phyloP scores from a whole-genome alignment of 257 asterid species.

The Datura wrightii region DNA sequence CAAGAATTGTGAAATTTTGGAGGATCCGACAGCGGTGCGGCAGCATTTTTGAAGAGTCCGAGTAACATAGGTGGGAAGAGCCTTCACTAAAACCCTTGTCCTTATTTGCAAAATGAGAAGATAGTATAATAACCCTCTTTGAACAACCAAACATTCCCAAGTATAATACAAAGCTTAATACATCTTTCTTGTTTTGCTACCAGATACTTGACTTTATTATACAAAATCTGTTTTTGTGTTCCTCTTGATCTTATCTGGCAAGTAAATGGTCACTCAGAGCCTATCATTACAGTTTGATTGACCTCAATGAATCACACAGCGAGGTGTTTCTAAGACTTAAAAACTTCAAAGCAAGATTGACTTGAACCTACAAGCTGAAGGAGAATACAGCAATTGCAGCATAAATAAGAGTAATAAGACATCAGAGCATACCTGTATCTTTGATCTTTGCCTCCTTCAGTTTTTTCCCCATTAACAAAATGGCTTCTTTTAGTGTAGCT shows the following conservation, averaged over 20 bases:
- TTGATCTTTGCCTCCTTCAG: conserved; percentile 17
- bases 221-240: not conserved
- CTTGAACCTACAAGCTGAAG: conserved; percentile 25
- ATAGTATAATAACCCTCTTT: not conserved
- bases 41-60: no score
- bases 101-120: not conserved
- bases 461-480: conserved; percentile 6
- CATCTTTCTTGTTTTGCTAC: not conserved
- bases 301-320: not conserved
- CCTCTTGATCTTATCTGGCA: conserved; percentile 21
- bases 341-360: not conserved
- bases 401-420: not conserved
- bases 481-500: not conserved
- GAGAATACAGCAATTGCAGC: not conserved
- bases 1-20: no score
- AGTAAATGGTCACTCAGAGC: conserved; percentile 8
- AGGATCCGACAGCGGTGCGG: no score
- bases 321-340: not conserved
- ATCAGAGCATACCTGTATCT: conserved; percentile 21
- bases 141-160: not conserved
- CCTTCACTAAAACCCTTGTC: not conserved
- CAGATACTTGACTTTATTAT: not conserved
- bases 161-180: not conserved
- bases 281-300: not conserved
- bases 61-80: no score